Conservation (phyloP, 169 alveolate genomes). For the Eimeria praecox region DNA sequence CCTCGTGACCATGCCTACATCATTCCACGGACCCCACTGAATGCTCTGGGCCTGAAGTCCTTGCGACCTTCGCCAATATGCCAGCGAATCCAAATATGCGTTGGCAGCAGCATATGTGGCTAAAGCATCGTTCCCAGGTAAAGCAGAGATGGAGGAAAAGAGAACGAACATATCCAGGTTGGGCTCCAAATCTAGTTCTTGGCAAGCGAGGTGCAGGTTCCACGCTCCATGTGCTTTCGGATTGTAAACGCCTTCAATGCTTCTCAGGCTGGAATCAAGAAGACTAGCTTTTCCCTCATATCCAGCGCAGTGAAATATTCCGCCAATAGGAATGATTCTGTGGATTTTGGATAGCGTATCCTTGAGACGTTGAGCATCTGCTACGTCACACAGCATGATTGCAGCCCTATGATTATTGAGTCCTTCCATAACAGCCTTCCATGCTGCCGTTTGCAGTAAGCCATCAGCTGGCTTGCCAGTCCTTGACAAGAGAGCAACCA, state of each 20-base stretch:
- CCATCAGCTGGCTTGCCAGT: constrained; percentile 49
- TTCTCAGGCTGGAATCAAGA: constrained; percentile 40
- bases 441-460: not conserved
- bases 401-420: not conserved
- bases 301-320: constrained; percentile 87
- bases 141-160: constrained; percentile 85
- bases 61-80: constrained; percentile 81
- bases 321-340: constrained; percentile 40
- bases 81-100: constrained; percentile 82
- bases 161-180: constrained; percentile 79
- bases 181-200: constrained; percentile 33
- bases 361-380: not conserved
- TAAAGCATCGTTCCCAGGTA: constrained; percentile 85
- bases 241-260: constrained; percentile 76
- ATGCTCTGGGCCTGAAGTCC: constrained; percentile 83
- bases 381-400: constrained; percentile 59
- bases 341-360: constrained; percentile 1
- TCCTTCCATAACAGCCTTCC: constrained; percentile 65
- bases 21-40: constrained; percentile 89
- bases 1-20: constrained; percentile 77
- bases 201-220: constrained; percentile 83
- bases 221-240: constrained; percentile 87
- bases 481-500: constrained; percentile 75
- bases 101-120: constrained; percentile 87
- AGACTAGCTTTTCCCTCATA: constrained; percentile 80